Evolutionary conservation across 305 asterid genomes (phyloP), one percentile per base, ranked within the genome.

Genomic region (Nicotiana rustica): DNA sequence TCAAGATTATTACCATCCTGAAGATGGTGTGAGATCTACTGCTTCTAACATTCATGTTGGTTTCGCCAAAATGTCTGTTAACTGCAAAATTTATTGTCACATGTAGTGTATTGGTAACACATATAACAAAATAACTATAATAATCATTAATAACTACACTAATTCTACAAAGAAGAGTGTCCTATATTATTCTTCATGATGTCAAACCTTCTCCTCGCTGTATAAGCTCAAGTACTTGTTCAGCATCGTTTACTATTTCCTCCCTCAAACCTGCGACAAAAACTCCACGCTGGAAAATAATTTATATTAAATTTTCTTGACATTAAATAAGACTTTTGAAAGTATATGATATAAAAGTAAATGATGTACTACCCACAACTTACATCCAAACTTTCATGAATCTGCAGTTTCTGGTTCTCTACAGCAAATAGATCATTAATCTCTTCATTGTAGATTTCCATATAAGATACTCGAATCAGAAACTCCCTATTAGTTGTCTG

Each of bases 351-450:
- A 18, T 8, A 3, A 77, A 13, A 38, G 55, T 67, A 82, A 10
- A 55, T 62, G 35, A 69, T 67, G 14, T 2, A 49, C 52, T 77
- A 36, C 81, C 64, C 78, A 55, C 68, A 52, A 84, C 91, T 82
- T 88, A 96, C 98, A 91, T 92, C 99, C 87, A 96, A 92, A 85
- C 99, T 96, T 93, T 96, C 99, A 81, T 96, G 99, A 90, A 96
- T 96, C 80, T 85, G 98, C 88, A 96, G 91, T 86, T 92, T 96
- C 86, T 96, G 97, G 90, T 89, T 95, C 87, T 92, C 98, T 83
- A 91, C 93, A 70, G 97, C 87, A 84, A 96, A 92, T 83, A 96
- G 98, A 85, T 94, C 99, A 59, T 93, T 96, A 14, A 96, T 96
- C 59, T 94, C 99, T 88, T 96, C 98, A 81, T 96, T 96, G 84